These are phyloP conservation scores for Cephaloascus fragrans DNA, from an alignment of 805 yeast species.

Conservation along the genomic window DNA sequence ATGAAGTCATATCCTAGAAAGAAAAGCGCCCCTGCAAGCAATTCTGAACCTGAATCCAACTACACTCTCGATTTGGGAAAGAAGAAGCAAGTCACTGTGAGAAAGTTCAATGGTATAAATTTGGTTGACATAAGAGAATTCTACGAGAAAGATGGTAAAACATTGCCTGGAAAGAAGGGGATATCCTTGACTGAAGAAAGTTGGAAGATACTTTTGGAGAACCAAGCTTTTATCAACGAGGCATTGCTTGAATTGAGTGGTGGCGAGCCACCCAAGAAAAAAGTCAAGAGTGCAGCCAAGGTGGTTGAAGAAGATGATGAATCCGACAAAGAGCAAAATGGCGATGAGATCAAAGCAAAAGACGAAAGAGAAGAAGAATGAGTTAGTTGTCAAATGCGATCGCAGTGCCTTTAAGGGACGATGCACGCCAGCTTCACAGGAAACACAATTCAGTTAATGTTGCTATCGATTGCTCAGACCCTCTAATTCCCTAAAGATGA, in stretches of 20 bases:
- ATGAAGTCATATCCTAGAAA: too few species aligned
- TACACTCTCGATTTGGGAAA: conserved; percentile 28
- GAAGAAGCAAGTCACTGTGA: conserved; percentile 64
- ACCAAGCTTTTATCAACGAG: conserved; percentile 35
- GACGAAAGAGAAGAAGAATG: conserved; percentile 6
- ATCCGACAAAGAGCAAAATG: conserved; percentile 14
- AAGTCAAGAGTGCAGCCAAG: not conserved
- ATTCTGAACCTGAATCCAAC: too few species aligned
- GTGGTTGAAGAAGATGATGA: conserved; percentile 3
- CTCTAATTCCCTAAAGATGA: too few species aligned
- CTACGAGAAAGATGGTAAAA: conserved; percentile 53
- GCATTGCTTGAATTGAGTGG: conserved; percentile 33
- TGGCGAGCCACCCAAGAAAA: not conserved
- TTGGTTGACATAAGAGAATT: conserved; percentile 81
- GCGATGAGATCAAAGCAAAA: conserved; percentile 2
- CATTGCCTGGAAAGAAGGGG: conserved; percentile 77
- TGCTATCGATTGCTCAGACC: too few species aligned
- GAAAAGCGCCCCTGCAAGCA: too few species aligned
- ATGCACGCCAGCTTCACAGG: conserved; percentile 1
- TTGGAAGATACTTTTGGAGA: conserved; percentile 40
- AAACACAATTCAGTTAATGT: conserved; percentile 3
- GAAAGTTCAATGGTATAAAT: conserved; percentile 55
- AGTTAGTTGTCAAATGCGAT: conserved; percentile 2
- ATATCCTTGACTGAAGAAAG: conserved; percentile 48
- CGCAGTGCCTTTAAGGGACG: not conserved